Percentiles rank a stretch among this genome's conserved stretches.
Conservation (phyloP, 2,329 filamentous ascomycete species). For the Alternaria panax region DNA sequence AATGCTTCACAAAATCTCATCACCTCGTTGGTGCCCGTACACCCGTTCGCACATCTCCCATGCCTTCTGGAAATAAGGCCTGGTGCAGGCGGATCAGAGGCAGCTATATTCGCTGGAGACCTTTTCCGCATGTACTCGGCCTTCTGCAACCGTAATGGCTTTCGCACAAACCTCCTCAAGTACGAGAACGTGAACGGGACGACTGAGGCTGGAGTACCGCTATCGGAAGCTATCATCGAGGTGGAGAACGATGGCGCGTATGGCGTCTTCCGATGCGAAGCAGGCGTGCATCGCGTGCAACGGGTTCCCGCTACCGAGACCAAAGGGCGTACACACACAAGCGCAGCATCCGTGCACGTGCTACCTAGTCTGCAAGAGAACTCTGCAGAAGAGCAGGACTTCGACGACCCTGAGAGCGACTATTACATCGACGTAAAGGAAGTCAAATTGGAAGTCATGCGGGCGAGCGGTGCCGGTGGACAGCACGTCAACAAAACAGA, state of each 20-base stretch:
- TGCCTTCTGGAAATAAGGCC: constrained; percentile 92
- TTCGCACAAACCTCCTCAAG: constrained; percentile 75
- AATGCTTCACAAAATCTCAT: constrained; percentile 73
- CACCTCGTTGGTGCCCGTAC: constrained; percentile 79
- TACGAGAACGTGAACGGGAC: constrained; percentile 77
- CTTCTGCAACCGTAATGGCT: constrained; percentile 74
- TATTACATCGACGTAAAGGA: constrained; percentile 89
- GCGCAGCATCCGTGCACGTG: constrained; percentile 90
- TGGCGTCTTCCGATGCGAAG: constrained; percentile 81
- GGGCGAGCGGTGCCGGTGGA: constrained; percentile 87
- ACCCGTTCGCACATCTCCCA: constrained; percentile 88
- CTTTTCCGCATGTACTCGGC: constrained; percentile 88
- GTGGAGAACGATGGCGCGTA: constrained; percentile 80
- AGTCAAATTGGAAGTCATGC: constrained; percentile 86
- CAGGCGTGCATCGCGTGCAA: constrained; percentile 94
- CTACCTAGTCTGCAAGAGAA: constrained; percentile 79
- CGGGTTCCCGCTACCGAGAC: constrained; percentile 89
- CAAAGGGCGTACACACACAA: constrained; percentile 91
- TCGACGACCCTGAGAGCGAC: constrained; percentile 86
- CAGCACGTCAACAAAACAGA: constrained; percentile 99
- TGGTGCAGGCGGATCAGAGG: constrained; percentile 90
- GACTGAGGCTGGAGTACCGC: constrained; percentile 67
- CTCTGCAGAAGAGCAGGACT: constrained; percentile 60
- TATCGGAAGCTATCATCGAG: constrained; percentile 89
- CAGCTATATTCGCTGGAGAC: constrained; percentile 86